Percentiles rank a stretch among this genome's conserved stretches.
Evolutionary conservation across 441 rosid species (phyloP).

Genomic region (Pelargonium australe): DNA sequence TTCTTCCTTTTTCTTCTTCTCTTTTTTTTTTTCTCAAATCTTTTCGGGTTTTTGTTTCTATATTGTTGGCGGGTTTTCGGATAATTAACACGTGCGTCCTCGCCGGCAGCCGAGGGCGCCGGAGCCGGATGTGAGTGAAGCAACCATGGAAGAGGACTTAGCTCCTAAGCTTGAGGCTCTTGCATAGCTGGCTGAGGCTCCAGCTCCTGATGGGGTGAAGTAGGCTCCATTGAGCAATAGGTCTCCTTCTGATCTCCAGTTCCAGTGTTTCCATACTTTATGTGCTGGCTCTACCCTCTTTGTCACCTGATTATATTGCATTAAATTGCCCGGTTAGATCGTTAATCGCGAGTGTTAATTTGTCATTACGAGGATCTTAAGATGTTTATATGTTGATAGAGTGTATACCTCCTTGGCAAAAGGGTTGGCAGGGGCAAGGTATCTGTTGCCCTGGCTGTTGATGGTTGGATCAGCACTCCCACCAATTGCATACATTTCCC

Average conservation of each 20-base stretch:
- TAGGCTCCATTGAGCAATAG: conserved; percentile 75
- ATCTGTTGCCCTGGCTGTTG: conserved; percentile 94
- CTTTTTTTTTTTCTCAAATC: neutral
- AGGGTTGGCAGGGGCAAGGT: conserved; percentile 62
- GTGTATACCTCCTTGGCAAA: conserved; percentile 72
- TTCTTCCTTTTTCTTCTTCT: neutral
- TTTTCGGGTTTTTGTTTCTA: neutral
- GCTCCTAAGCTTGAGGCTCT: conserved; percentile 90
- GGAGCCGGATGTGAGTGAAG: conserved; percentile 59
- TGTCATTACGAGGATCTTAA: neutral
- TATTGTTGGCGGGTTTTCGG: neutral
- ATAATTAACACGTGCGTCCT: conserved; percentile 47
- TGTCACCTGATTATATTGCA: conserved; percentile 46
- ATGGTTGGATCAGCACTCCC: conserved; percentile 92
- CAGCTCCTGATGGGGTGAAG: conserved; percentile 83
- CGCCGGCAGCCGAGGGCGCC: conserved; percentile 64
- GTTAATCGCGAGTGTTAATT: neutral
- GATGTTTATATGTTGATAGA: too few relatives aligned
- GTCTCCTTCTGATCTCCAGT: conserved; percentile 95
- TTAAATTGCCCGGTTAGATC: neutral
- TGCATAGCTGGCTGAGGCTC: conserved; percentile 76
- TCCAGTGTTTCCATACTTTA: conserved; percentile 66
- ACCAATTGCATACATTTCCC: conserved; percentile 98
- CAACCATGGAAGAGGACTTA: conserved; percentile 74
- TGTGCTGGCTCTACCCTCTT: conserved; percentile 69